phyloP scores from a whole-genome alignment of 2,329 filamentous ascomycete genomes.

The Dothideomycetes sp. region DNA sequence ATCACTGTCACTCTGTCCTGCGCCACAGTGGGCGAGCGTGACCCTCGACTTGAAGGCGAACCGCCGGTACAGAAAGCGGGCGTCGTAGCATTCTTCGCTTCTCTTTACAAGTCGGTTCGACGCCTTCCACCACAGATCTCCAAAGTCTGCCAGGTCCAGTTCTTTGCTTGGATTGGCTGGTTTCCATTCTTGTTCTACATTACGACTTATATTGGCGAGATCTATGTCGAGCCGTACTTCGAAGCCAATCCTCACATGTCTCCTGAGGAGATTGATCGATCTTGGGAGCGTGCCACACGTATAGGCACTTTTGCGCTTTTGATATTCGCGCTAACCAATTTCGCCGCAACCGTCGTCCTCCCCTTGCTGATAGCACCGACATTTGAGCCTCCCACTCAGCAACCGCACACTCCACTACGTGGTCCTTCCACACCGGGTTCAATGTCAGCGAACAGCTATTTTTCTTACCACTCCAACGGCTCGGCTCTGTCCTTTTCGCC shows the following conservation, averaged over 20 bases:
- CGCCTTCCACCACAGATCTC: slow-evolving; percentile 71
- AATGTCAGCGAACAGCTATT: slow-evolving; percentile 15
- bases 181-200: slow-evolving; percentile 85
- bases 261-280: slow-evolving; percentile 60
- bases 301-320: slow-evolving; percentile 83
- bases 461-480: slow-evolving; percentile 12
- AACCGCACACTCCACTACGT: slow-evolving; percentile 28
- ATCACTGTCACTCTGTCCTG: slow-evolving; percentile 63
- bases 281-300: slow-evolving; percentile 78
- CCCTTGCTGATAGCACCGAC: slow-evolving; percentile 79
- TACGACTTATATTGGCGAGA: slow-evolving; percentile 84
- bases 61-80: slow-evolving; percentile 51
- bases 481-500: slow-evolving; percentile 1
- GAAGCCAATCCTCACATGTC: slow-evolving; percentile 67
- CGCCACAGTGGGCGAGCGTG: slow-evolving; percentile 60
- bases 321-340: slow-evolving; percentile 76
- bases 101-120: slow-evolving; percentile 65
- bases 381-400: slow-evolving; percentile 42
- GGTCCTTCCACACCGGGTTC: slow-evolving; percentile 14
- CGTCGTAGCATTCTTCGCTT: slow-evolving; percentile 66
- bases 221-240: slow-evolving; percentile 79
- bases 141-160: slow-evolving; percentile 55
- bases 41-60: slow-evolving; percentile 62
- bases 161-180: slow-evolving; percentile 85
- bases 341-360: slow-evolving; percentile 69